Conservation (phyloP, 257 asterid genomes). For the Penstemon newberryi region DNA sequence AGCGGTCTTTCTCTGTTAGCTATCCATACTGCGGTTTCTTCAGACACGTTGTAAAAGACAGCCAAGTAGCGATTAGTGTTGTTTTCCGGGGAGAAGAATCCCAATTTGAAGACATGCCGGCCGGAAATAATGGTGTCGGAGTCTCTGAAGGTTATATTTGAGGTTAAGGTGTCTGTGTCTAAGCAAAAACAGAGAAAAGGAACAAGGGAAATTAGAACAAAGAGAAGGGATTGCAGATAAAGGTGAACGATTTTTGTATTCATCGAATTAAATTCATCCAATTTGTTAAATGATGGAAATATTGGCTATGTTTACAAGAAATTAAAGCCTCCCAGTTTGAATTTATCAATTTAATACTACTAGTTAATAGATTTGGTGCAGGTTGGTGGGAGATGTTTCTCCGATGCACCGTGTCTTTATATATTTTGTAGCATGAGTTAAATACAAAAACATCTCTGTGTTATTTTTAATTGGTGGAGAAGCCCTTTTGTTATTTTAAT, state of each 20-base stretch:
- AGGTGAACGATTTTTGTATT: not conserved
- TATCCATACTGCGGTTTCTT: conserved; percentile 23
- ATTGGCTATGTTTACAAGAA: no score
- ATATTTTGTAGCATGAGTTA: no score
- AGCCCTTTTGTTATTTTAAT: no score
- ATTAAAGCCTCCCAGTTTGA: no score
- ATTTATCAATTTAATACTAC: no score
- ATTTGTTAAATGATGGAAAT: not conserved
- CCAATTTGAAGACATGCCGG: conserved; percentile 22
- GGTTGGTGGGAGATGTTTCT: no score
- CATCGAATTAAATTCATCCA: not conserved
- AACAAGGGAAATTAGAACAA: not conserved
- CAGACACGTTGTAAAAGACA: conserved; percentile 37
- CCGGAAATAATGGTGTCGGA: conserved; percentile 19
- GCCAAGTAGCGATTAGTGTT: conserved; percentile 36
- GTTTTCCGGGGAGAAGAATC: conserved; percentile 32
- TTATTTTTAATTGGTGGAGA: no score
- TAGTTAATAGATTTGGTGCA: no score
- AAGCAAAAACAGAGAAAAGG: conserved; percentile 16
- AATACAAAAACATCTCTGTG: no score
- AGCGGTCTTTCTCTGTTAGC: conserved; percentile 7
- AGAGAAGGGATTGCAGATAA: conserved; percentile 11
- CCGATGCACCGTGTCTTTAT: no score
- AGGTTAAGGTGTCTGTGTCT: conserved; percentile 32
- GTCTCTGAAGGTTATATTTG: conserved; percentile 21